Base-by-base conservation (phyloP, 1,139 yeast species). In the Saccharomyces hybrid region DNA sequence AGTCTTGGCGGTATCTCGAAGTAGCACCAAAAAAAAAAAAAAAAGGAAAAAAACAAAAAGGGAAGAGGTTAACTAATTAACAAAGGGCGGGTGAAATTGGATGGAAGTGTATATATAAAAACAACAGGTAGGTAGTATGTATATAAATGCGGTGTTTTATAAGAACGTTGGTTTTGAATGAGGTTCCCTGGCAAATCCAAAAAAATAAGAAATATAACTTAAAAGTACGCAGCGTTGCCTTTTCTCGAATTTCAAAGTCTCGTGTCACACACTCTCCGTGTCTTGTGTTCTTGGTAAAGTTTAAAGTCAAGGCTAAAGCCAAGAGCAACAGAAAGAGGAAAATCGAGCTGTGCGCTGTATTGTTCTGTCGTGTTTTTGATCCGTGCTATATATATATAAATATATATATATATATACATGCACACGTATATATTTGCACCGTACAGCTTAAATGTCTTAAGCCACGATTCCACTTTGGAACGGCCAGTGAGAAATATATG, bases 151-250 rank as follows among this genome's bases (percentile, higher is more conserved):
- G 34, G 5, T 54, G 55, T 41, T 50, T 44, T 48, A 52, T 49
- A n/a, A 48, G 59, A 47, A 56, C 59, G 59, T 57, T 57, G 52
- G 56, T 47, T 47, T 26, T 23, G 49, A 31, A 34, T 6, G 8
- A 14, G 48, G 28, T 46, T 46, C 28, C 29, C 28, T 29, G 34
- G 32, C 14, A 29, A 29, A 3, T 29, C 34, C 34, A 11, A 29
- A 11, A 20, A 29, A 29, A 29, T 31, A 31, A 31, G 34, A 31
- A 31, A 4, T 31, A 31, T 2, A 31, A 20, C 8, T 46, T 46
- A 23, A 46, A 25, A 2, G 23, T 46, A 26, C 4, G 48, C 16
- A n/a, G 26, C 28, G 28, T 16, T 13, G 26, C 29, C 48, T 46
- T 9, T 46, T 16, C 29, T 14, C 5, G 31, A 46, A 26, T 29